Conservation (phyloP, 2,329 filamentous ascomycete species). For the Diaporthe capsici region DNA sequence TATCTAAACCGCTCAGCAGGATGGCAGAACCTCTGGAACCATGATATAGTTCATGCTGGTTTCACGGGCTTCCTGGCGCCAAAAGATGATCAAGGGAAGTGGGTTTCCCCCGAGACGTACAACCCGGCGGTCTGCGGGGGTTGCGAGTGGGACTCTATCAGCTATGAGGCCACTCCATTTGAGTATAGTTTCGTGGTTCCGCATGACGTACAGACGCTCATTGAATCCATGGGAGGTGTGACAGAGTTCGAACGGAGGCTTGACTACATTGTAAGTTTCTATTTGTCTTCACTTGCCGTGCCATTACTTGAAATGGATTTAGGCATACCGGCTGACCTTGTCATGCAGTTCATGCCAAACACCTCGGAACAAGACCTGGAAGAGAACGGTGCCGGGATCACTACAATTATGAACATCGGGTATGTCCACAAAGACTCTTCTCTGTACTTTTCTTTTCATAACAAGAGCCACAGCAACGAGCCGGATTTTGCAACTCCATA, state of each 20-base stretch:
- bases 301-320: background rate
- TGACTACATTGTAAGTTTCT: conserved; percentile 52
- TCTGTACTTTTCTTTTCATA: conserved; percentile 65
- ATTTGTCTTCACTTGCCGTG: conserved; percentile 47
- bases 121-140: conserved; percentile 66
- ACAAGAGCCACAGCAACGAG: conserved; percentile 66
- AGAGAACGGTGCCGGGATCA: conserved; percentile 44
- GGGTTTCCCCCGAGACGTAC: conserved; percentile 55
- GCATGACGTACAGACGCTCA: conserved; percentile 69
- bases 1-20: conserved; percentile 69
- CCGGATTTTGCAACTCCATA: conserved; percentile 74
- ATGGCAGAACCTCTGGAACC: conserved; percentile 73
- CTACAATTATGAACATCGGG: conserved; percentile 46
- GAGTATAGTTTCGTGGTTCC: conserved; percentile 71
- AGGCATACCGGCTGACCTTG: background rate
- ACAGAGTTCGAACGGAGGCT: conserved; percentile 64
- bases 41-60: conserved; percentile 58
- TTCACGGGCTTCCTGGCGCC: conserved; percentile 73
- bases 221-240: conserved; percentile 65
- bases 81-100: conserved; percentile 62
- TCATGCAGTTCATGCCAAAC: conserved; percentile 43
- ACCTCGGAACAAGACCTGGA: conserved; percentile 43
- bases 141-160: conserved; percentile 69
- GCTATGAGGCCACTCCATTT: conserved; percentile 62
- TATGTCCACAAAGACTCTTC: conserved; percentile 45